Percentiles rank a stretch among this genome's conserved stretches.
phyloP scores from a whole-genome alignment of 208 protist species.

The Kentomonas sorsogonicus region DNA sequence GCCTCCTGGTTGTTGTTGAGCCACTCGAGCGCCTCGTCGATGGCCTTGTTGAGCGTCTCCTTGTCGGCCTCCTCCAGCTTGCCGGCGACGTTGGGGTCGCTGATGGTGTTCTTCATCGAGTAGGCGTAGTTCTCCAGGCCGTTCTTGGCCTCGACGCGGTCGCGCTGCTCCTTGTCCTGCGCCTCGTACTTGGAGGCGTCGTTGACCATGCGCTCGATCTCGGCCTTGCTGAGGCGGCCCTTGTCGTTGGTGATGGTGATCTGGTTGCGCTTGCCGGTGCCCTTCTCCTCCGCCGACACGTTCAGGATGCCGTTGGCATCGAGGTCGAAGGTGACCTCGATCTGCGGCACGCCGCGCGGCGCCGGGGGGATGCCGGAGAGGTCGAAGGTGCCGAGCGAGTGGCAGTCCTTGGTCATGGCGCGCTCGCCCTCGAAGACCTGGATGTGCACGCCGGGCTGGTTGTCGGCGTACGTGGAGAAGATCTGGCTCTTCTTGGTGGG shows the following conservation, averaged over 20 bases:
- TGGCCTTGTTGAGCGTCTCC: slow-evolving; percentile 73
- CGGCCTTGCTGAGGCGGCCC: slow-evolving; percentile 90
- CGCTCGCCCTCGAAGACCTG: slow-evolving; percentile 95
- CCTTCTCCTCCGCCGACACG: slow-evolving; percentile 95
- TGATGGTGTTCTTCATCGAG: slow-evolving; percentile 93
- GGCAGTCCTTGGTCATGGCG: slow-evolving; percentile 87
- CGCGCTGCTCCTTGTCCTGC: slow-evolving; percentile 79
- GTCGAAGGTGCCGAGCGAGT: slow-evolving; percentile 93
- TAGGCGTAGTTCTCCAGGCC: slow-evolving; percentile 94
- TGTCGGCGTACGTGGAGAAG: slow-evolving; percentile 85
- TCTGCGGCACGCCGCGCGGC: slow-evolving; percentile 93
- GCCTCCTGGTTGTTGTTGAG: slow-evolving; percentile 94
- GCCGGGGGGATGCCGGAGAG: slow-evolving; percentile 95
- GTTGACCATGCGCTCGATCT: slow-evolving; percentile 94
- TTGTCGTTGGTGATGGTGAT: slow-evolving; percentile 99
- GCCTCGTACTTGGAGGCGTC: slow-evolving; percentile 91
- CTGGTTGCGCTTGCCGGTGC: slow-evolving; percentile 90
- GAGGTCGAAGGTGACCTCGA: slow-evolving; percentile 97
- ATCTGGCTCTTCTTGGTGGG: slow-evolving; percentile 84
- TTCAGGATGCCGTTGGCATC: slow-evolving; percentile 98
- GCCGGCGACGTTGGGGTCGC: slow-evolving; percentile 89
- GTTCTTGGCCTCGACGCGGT: slow-evolving; percentile 91
- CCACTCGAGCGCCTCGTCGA: slow-evolving; percentile 92
- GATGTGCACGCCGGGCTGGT: slow-evolving; percentile 87
- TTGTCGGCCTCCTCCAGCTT: slow-evolving; percentile 91